Percentiles rank a stretch among this genome's conserved stretches.
phyloP scores from a whole-genome alignment of 2,329 filamentous ascomycete species.

The Sporothrix brasiliensis region DNA sequence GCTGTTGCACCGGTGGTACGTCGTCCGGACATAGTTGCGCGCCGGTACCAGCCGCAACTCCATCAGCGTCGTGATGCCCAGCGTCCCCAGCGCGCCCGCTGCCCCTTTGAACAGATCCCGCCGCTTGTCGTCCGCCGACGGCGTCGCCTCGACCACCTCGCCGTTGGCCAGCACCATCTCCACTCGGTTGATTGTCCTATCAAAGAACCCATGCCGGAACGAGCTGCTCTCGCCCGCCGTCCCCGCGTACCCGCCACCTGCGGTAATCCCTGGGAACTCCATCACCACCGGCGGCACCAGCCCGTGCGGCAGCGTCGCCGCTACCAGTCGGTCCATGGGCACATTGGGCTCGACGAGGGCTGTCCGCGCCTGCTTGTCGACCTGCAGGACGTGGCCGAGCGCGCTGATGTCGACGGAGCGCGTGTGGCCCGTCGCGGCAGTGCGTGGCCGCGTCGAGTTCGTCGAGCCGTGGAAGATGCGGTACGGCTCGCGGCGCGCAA shows the following conservation, averaged over 20 bases:
- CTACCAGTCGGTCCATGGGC: constrained; percentile 71
- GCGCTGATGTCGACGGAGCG: constrained; percentile 61
- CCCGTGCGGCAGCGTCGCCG: constrained; percentile 64
- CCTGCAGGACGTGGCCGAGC: constrained; percentile 64
- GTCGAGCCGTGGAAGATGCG: constrained; percentile 78
- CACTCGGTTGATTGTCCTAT: constrained; percentile 63
- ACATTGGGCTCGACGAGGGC: constrained; percentile 76
- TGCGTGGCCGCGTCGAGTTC: constrained; percentile 68
- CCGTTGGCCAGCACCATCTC: constrained; percentile 73
- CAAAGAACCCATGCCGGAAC: constrained; percentile 73
- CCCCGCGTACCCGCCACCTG: constrained; percentile 70
- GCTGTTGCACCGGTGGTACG: constrained; percentile 60
- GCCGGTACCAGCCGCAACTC: constrained; percentile 66
- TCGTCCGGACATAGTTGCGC: constrained; percentile 62
- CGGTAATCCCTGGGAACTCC: constrained; percentile 77
- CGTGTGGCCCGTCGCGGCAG: constrained; percentile 37
- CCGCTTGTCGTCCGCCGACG: constrained; percentile 42
- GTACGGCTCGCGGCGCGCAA: constrained; percentile 59
- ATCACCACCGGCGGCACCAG: constrained; percentile 72
- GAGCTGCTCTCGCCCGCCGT: constrained; percentile 71
- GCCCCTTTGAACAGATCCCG: constrained; percentile 66
- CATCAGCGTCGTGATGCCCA: constrained; percentile 68
- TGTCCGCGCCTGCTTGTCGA: constrained; percentile 58
- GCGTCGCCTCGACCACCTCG: constrained; percentile 56
- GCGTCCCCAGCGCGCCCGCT: constrained; percentile 67